Evolutionary conservation across 2,329 filamentous ascomycete genomes (phyloP), one percentile per base, ranked within the genome.

Genomic region (Penicillium nordicum): DNA sequence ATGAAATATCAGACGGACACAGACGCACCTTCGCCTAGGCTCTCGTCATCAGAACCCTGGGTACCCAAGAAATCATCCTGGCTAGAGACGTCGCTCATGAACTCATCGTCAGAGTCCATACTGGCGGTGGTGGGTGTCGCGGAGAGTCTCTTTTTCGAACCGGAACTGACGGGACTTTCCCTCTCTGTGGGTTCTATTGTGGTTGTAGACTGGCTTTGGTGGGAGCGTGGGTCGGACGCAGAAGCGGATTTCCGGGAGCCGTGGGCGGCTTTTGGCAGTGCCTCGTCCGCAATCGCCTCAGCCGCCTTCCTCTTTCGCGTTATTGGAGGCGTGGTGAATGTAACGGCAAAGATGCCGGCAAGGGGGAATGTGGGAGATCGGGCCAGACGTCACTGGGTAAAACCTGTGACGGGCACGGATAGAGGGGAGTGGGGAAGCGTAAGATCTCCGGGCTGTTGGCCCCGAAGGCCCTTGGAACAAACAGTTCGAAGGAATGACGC

Each of bases 91-190:
- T 87, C 86, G 67, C 89, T 95, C 83, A 94, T 88, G 74, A 92
- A 92, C 58, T 97, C 93, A 69, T 97, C 92, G 67, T 97, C 93
- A 9, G 92, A 97, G 78, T 96, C 92, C 92, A 97, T 97, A 62
- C 80, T 84, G 73, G 71, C 77, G 36, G 77, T 63, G 23, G 79
- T 78, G 50, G 77, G 74, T 21, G 75, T 77, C 59, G 69, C 74
- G 55, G 80, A 60, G 59, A 74, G 66, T 52, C 61, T 64, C 48
- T 63, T 65, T 44, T 67, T 67, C 45, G 57, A 58, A 36, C 55
- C 50, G 18, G 58, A 53, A 49, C 58, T 61, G 25, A 41, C 53
- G 27, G 55, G 53, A 36, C 50, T 55, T 32, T 45, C 49, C 66
- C 74, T 34, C 38, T 63, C 52, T 25, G 51, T 57, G 18, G 34